phyloP scores from a whole-genome alignment of 2,329 filamentous ascomycete species.

The Talaromyces sp. region DNA sequence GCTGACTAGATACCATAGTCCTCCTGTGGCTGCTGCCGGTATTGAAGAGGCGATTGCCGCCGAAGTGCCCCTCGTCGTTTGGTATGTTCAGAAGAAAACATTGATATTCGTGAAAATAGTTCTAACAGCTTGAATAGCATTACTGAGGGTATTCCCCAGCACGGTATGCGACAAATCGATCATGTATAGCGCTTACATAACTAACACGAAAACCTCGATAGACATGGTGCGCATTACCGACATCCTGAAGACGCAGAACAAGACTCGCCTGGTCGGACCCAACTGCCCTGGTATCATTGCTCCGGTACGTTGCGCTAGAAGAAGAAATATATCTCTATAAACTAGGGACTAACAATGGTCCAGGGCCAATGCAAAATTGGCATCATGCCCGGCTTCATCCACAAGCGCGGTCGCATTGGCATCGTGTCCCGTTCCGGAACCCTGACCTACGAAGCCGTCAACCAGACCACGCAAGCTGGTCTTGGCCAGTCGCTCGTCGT shows the following conservation, averaged over 20 bases:
- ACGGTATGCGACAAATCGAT: constrained; percentile 59
- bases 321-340: not conserved
- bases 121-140: constrained; percentile 48
- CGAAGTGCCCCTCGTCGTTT: constrained; percentile 91
- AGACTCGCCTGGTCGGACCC: constrained; percentile 92
- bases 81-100: constrained; percentile 43
- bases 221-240: constrained; percentile 99
- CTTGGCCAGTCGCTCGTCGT: constrained; percentile 97
- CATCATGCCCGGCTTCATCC: constrained; percentile 99
- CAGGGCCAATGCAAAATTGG: constrained; percentile 98
- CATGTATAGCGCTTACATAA: not conserved
- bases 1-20: constrained; percentile 49
- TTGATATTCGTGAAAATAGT: not conserved
- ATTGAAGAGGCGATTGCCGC: constrained; percentile 95
- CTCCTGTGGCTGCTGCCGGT: constrained; percentile 83
- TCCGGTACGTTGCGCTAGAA: constrained; percentile 43
- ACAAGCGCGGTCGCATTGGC: constrained; percentile 97
- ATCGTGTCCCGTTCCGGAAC: constrained; percentile 98
- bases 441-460: constrained; percentile 98
- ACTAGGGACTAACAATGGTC: not conserved
- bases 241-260: constrained; percentile 95
- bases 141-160: constrained; percentile 95
- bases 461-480: constrained; percentile 96
- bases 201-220: constrained; percentile 29
- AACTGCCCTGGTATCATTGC: constrained; percentile 98